Evolutionary conservation across 805 yeast genomes (phyloP).

Genomic region (Kuraishia hungarica): DNA sequence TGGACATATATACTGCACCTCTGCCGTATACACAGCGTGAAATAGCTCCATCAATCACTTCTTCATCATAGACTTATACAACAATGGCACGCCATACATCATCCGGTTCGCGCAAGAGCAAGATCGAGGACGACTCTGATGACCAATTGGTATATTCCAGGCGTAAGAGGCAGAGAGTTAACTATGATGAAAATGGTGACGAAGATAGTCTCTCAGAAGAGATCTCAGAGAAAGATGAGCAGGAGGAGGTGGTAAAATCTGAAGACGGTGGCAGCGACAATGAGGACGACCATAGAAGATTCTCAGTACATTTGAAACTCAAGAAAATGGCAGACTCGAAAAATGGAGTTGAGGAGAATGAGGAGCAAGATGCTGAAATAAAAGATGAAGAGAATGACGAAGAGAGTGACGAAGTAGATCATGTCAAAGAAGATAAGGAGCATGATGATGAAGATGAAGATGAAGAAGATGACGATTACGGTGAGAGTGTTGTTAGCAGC

Average conservation of each 20-base stretch:
- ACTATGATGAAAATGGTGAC: slow-evolving; percentile 4
- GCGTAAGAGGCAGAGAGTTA: slow-evolving; percentile 3
- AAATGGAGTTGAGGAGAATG: not conserved
- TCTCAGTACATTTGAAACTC: not conserved
- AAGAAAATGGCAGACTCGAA: not conserved
- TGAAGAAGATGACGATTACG: not conserved
- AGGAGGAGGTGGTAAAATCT: not conserved
- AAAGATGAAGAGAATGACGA: slow-evolving; percentile 1
- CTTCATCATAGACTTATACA: no score
- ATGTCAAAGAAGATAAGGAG: not conserved
- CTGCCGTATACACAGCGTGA: no score
- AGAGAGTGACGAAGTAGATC: not conserved
- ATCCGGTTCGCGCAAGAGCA: not conserved
- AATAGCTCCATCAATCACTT: no score
- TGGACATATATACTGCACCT: no score
- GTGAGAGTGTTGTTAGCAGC: not conserved
- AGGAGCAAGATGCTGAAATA: not conserved
- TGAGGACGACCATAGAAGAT: not conserved
- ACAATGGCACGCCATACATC: not conserved
- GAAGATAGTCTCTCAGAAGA: not conserved
- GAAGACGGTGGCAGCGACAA: slow-evolving; percentile 1
- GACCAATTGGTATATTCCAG: not conserved
- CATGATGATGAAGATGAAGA: slow-evolving; percentile 2
- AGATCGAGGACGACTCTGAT: not conserved
- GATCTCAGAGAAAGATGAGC: no score